These are phyloP conservation scores for Schoenoplectus tabernaemontani DNA, from an alignment of 202 grass and related monocot genomes.

Conservation along the genomic window DNA sequence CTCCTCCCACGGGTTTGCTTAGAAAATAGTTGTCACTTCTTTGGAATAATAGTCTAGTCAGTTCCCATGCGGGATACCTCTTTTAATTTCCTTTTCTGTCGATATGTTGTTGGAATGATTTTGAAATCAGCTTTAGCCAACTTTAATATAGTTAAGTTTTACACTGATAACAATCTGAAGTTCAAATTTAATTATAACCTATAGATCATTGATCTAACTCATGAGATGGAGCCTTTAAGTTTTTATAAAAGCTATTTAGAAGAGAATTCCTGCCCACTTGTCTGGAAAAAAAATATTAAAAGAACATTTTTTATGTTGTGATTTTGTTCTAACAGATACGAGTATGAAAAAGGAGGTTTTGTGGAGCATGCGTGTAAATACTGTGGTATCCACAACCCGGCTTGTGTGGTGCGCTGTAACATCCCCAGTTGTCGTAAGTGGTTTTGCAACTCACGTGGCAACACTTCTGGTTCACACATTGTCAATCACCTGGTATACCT, in stretches of 20 bases:
- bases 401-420: slow-evolving; percentile 88
- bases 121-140: neutral
- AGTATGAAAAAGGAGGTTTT: slow-evolving; percentile 77
- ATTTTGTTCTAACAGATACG: slow-evolving; percentile 39
- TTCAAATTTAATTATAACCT: neutral
- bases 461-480: slow-evolving; percentile 95
- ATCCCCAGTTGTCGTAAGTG: slow-evolving; percentile 92
- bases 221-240: neutral
- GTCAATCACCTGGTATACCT: slow-evolving; percentile 77
- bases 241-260: neutral
- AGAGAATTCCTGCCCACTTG: neutral
- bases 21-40: neutral
- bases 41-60: neutral
- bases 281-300: neutral
- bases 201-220: neutral
- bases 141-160: neutral
- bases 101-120: neutral
- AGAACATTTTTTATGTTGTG: neutral
- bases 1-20: neutral
- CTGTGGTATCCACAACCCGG: slow-evolving; percentile 88
- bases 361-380: slow-evolving; percentile 89
- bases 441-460: slow-evolving; percentile 97
- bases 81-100: neutral
- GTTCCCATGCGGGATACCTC: neutral
- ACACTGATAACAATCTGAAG: neutral